Evolutionary conservation across 352 stramenopile genomes (phyloP).

Genomic region (Phytophthora tubulina): DNA sequence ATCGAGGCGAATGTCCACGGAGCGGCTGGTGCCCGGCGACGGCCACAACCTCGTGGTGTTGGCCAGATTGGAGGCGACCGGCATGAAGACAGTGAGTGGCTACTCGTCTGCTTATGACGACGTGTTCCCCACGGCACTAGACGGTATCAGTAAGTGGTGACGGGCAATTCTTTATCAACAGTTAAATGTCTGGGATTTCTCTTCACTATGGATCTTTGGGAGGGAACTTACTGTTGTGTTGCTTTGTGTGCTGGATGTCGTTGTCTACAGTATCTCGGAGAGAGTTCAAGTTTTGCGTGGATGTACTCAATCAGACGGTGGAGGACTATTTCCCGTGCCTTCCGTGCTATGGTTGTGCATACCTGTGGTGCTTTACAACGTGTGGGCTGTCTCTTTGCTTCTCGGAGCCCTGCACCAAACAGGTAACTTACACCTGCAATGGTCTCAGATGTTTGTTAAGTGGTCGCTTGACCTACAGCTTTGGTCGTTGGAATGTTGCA

Average conservation of each 20-base stretch:
- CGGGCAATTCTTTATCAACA: not conserved
- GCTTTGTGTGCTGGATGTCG: constrained; percentile 2
- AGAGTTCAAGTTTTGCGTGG: constrained; percentile 82
- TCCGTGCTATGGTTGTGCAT: constrained; percentile 75
- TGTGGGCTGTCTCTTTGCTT: constrained; percentile 70
- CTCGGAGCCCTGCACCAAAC: constrained; percentile 70
- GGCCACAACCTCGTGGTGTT: constrained; percentile 64
- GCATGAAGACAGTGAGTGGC: constrained; percentile 59
- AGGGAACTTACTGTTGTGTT: constrained; percentile 2
- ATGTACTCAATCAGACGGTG: constrained; percentile 78
- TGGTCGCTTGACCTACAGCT: not conserved
- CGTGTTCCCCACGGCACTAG: constrained; percentile 64
- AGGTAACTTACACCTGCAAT: constrained; percentile 44
- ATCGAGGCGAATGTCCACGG: constrained; percentile 59
- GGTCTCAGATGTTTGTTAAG: constrained; percentile 1
- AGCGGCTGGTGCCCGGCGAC: constrained; percentile 61
- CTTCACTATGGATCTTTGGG: not conserved
- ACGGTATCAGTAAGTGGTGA: constrained; percentile 67
- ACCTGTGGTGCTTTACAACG: constrained; percentile 72
- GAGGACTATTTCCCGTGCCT: constrained; percentile 81
- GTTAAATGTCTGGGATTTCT: not conserved
- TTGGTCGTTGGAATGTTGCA: constrained; percentile 28
- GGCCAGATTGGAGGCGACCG: constrained; percentile 55
- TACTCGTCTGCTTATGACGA: constrained; percentile 68
- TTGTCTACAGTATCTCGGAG: constrained; percentile 62